These are phyloP conservation scores for Pistacia atlantica DNA, from an alignment of 345 rosid species.

Conservation along the genomic window DNA sequence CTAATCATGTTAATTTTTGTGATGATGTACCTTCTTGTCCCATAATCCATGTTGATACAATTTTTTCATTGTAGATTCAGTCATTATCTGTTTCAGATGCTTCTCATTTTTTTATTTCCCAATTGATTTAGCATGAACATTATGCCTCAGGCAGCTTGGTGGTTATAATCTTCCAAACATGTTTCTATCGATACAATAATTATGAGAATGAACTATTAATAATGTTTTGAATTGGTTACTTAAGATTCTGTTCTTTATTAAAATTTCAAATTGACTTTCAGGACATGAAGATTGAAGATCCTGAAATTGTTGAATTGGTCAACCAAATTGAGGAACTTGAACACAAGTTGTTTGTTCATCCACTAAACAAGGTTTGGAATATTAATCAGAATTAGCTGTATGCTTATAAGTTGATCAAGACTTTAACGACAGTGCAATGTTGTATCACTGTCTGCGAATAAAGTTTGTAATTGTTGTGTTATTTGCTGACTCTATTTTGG, in stretches of 20 bases:
- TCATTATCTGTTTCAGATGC: background rate
- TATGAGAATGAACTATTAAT: background rate
- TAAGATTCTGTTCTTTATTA: background rate
- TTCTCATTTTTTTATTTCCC: background rate
- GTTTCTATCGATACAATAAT: background rate
- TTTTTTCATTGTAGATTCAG: background rate
- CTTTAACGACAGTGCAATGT: background rate
- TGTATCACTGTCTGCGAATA: background rate
- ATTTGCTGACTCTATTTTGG: background rate
- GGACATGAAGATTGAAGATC: constrained; percentile 97
- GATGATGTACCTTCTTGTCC: background rate
- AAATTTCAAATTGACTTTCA: constrained; percentile 34
- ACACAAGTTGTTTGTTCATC: constrained; percentile 78
- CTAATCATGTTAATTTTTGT: background rate
- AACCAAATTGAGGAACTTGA: constrained; percentile 82
- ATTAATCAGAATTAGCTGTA: background rate
- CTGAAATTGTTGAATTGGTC: constrained; percentile 84
- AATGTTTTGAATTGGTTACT: background rate
- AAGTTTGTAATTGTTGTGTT: constrained; percentile 9
- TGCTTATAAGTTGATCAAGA: background rate
- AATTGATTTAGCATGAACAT: background rate
- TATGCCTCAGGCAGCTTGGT: background rate
- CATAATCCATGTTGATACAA: background rate
- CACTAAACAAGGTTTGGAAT: constrained; percentile 77
- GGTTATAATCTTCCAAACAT: background rate